Conservation (phyloP, 768 basidiomycete species). For the Steccherinum ochraceum region DNA sequence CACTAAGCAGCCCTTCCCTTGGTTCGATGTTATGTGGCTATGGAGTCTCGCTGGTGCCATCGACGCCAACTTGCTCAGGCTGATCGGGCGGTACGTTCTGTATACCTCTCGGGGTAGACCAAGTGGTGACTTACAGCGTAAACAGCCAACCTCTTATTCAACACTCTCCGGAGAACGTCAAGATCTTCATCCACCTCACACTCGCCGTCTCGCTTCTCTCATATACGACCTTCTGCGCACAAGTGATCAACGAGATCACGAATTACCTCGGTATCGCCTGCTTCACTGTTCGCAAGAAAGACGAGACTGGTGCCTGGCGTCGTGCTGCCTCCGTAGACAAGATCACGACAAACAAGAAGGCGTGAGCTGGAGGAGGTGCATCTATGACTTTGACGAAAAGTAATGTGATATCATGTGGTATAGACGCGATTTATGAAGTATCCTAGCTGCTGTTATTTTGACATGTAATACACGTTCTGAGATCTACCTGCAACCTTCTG, state of each 20-base stretch:
- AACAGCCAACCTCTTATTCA: conserved; percentile 69
- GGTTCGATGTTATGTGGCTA: conserved; percentile 83
- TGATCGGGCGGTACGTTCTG: conserved; percentile 64
- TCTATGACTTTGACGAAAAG: conserved; percentile 3
- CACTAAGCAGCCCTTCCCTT: conserved; percentile 76
- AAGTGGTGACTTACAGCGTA: background rate
- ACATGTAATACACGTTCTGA: background rate
- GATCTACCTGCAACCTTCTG: no score
- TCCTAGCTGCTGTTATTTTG: background rate
- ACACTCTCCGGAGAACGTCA: conserved; percentile 49
- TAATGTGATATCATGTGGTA: background rate
- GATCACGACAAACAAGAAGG: background rate
- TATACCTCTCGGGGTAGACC: no score
- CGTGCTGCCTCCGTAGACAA: conserved; percentile 11
- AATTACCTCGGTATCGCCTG: conserved; percentile 91
- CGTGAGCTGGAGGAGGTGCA: background rate
- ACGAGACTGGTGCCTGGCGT: conserved; percentile 57
- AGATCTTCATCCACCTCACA: conserved; percentile 68
- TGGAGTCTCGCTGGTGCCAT: conserved; percentile 72
- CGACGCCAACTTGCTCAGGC: conserved; percentile 73
- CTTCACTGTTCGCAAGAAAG: conserved; percentile 87
- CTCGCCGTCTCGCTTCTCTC: conserved; percentile 60
- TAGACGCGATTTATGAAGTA: background rate
- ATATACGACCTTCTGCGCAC: conserved; percentile 71
- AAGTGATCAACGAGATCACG: conserved; percentile 87